These are phyloP conservation scores for Serpula lacrymans DNA, from an alignment of 768 basidiomycete genomes.

Conservation along the genomic window DNA sequence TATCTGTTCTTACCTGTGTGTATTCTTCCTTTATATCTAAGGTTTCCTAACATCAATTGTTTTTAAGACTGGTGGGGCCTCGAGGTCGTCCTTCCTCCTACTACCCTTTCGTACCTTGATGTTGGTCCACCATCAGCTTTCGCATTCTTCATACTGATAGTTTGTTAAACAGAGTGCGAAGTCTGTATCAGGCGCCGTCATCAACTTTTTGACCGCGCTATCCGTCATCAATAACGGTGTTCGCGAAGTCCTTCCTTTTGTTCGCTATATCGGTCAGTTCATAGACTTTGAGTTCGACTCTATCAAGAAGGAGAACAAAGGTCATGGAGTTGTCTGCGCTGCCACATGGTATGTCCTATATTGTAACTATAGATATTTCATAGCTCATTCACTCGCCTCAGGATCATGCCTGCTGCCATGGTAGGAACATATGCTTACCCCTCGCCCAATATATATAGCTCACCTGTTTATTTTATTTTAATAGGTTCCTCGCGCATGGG, in stretches of 20 bases:
- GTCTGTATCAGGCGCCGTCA: conserved; percentile 57
- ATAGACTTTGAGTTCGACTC: conserved; percentile 69
- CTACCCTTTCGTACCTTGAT: conserved; percentile 58
- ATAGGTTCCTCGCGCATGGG: conserved; percentile 74
- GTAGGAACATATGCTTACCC: conserved; percentile 20
- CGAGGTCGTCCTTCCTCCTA: conserved; percentile 71
- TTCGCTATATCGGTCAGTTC: conserved; percentile 79
- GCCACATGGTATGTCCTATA: conserved; percentile 70
- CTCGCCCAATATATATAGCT: neutral
- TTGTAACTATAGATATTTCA: neutral
- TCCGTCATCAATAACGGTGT: conserved; percentile 69
- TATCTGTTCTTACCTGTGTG: conserved; percentile 79
- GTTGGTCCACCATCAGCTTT: conserved; percentile 33
- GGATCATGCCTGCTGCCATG: conserved; percentile 79
- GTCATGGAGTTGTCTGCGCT: conserved; percentile 81
- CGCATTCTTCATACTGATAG: conserved; percentile 1
- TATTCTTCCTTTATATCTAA: conserved; percentile 5
- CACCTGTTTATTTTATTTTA: conserved; percentile 7
- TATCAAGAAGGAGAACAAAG: conserved; percentile 62
- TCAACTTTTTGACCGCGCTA: conserved; percentile 75
- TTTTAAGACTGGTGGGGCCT: conserved; percentile 88
- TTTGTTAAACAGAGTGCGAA: conserved; percentile 43
- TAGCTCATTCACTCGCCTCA: conserved; percentile 17
- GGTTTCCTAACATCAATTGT: conserved; percentile 4
- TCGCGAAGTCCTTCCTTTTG: conserved; percentile 79